Evolutionary conservation across 1,139 yeast genomes (phyloP).

Genomic region (Saccharomyces hybrid): DNA sequence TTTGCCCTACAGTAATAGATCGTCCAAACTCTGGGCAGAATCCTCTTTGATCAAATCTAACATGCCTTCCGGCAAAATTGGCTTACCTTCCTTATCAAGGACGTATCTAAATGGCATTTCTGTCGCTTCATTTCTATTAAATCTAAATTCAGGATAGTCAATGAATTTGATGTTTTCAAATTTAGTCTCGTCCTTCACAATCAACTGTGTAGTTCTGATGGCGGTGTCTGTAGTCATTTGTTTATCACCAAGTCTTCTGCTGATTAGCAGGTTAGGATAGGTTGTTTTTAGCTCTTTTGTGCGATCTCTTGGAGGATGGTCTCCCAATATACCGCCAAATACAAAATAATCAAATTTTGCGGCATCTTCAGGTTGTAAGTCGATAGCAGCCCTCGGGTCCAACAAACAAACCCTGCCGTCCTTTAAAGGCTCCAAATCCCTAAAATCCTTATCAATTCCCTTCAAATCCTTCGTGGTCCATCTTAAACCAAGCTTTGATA

Average conservation of each 20-base stretch:
- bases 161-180: conserved; percentile 74
- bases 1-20: conserved; percentile 21
- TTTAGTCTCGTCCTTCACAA: conserved; percentile 46
- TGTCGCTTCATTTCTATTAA: conserved; percentile 80
- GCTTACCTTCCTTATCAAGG: conserved; percentile 45
- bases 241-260: conserved; percentile 75
- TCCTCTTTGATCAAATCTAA: conserved; percentile 75
- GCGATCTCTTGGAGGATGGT: conserved; percentile 93
- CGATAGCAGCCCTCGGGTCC: conserved; percentile 79
- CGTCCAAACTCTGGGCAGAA: conserved; percentile 67
- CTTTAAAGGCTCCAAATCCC: conserved; percentile 23
- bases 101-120: conserved; percentile 97
- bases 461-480: conserved; percentile 77
- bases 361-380: conserved; percentile 63
- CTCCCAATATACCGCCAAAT: conserved; percentile 94
- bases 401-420: conserved; percentile 63
- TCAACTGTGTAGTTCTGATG: conserved; percentile 77
- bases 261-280: conserved; percentile 59
- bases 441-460: conserved; percentile 33
- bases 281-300: conserved; percentile 78
- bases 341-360: conserved; percentile 72
- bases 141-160: conserved; percentile 90
- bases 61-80: conserved; percentile 91
- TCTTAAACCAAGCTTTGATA: conserved; percentile 59
- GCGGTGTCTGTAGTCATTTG: conserved; percentile 99